Evolutionary conservation across 768 basidiomycete species (phyloP).

Genomic region (Termitomyces heimii): DNA sequence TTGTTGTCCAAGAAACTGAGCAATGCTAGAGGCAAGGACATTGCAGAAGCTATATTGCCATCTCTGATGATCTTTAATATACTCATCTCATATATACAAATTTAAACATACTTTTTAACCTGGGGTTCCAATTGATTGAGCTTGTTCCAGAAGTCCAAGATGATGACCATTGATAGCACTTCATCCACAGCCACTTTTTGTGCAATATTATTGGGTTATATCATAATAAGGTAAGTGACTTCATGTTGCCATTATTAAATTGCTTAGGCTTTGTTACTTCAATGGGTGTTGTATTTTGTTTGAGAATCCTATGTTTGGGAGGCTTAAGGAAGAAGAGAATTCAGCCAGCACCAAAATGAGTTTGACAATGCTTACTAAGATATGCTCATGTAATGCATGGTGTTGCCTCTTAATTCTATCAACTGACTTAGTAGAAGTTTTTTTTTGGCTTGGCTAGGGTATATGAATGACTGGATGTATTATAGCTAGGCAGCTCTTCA

Average conservation of each 20-base stretch:
- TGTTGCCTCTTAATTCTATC: too few relatives aligned
- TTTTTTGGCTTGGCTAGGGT: too few relatives aligned
- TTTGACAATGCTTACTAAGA: constrained; percentile 51
- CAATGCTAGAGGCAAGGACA: constrained; percentile 71
- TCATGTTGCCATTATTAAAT: constrained; percentile 93
- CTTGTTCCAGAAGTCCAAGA: constrained; percentile 95
- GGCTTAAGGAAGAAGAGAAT: constrained; percentile 38
- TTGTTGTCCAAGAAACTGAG: constrained; percentile 70
- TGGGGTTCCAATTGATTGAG: constrained; percentile 40
- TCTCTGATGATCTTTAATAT: constrained; percentile 22
- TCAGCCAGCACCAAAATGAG: constrained; percentile 9
- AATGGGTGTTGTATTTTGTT: constrained; percentile 58
- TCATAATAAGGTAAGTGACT: constrained; percentile 63
- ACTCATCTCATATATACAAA: not conserved
- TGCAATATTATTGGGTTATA: constrained; percentile 28
- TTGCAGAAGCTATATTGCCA: constrained; percentile 35
- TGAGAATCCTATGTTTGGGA: constrained; percentile 75
- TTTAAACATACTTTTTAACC: constrained; percentile 32
- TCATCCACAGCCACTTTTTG: constrained; percentile 67
- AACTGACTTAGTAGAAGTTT: too few relatives aligned
- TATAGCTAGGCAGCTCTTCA: too few relatives aligned
- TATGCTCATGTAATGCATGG: too few relatives aligned
- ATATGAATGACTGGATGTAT: too few relatives aligned
- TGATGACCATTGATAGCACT: constrained; percentile 77
- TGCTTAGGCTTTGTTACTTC: constrained; percentile 70